Base-by-base conservation (phyloP, 2,329 filamentous ascomycete genomes). In the Stachybotrys chartarum region DNA sequence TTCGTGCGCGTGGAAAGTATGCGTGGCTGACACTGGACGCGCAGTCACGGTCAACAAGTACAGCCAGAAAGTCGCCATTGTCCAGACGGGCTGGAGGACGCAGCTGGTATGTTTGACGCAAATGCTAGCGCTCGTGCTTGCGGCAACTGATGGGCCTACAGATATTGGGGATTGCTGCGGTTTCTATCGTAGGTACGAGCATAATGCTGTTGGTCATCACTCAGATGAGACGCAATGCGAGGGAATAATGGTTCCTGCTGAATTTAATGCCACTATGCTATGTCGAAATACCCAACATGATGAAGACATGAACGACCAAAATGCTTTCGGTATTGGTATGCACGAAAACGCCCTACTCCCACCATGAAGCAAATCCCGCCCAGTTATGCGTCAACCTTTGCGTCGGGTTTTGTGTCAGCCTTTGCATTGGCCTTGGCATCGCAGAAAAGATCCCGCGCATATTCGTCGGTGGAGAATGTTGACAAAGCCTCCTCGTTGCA, bases 21-120 rank as follows among this genome's bases (percentile, higher is more conserved):
- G 24, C 24, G 35, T 14, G 35, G 35, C 54, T 51, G 46, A 59
- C 30, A 16, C 32, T 30, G 39, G 16, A 14, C 35, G 35, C 24
- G 7, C 32, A 83, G 80, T 85, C 64, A 86, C 84, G 0, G 75
- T 97, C 30, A 88, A 88, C 63, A 87, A 90, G 67, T 99, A 96
- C 69, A 88, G 88, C 63, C 79, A 82, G 45, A 84, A 86, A 61
- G 80, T 81, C 30, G 94, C 94, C 0, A 80, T 97, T 59, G 94
- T 99, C 45, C 94, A 99, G 75, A 88, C 85, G 32, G 94, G 94
- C 1, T 94, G 90, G 88, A 93, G 91, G 72, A 97, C 94, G 44
- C 92, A 97, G 68, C 71, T 86, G 47, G 88, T 96, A 66, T 60
- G 77, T 68, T n/a, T 16, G 24, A 24, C 24, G 24, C 24, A 24